Base-by-base conservation (phyloP, 1,139 yeast species). In the Suhomyces bribrorum region DNA sequence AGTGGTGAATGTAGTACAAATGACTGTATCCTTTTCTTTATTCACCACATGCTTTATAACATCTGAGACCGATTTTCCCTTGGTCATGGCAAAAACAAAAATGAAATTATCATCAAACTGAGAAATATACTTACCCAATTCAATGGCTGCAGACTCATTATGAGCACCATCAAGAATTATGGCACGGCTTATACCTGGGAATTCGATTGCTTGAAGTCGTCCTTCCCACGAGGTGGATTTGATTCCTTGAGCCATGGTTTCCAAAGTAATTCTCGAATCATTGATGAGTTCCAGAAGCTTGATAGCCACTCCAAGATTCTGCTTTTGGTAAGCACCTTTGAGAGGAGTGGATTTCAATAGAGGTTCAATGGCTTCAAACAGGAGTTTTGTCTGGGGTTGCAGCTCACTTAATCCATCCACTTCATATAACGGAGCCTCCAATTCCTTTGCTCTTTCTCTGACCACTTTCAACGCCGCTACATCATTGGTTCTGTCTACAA, bases 81-180 rank as follows among this genome's bases (percentile, higher is more conserved):
- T 64, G 1, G 96, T 86, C 38, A 88, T 75, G 0, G 88, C 96
- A 31, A 88, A 62, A 0, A 90, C 69, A 56, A 82, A 86, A 0
- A 82, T 73, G 4, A 85, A 50, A 0, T 78, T 76, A 7, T 57
- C 45, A 1, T 57, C 50, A 38, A 43, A 29, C 34, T 23, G 61
- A 41, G 41, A 57, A 7, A 71, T 49, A 40, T 57, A 70, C 20
- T 55, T 57, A 0, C 73, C 75, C 26, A 92, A 65, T 51, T 84
- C 88, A 17, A 65, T 61, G 0, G 96, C 95, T 0, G 97, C 95
- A 47, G 83, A 81, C 14, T 79, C 81, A 55, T 92, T 92, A 57
- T 92, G 98, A 0, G 97, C 97, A 2, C 98, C 98, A 61, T 92
- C 98, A 2, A 89, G 50, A 6, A 88, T 59, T 0, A 83, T 62